Percentiles rank a stretch among this genome's conserved stretches.
Evolutionary conservation across 2,329 filamentous ascomycete species (phyloP).

Genomic region (Sclerotinia subarctica): DNA sequence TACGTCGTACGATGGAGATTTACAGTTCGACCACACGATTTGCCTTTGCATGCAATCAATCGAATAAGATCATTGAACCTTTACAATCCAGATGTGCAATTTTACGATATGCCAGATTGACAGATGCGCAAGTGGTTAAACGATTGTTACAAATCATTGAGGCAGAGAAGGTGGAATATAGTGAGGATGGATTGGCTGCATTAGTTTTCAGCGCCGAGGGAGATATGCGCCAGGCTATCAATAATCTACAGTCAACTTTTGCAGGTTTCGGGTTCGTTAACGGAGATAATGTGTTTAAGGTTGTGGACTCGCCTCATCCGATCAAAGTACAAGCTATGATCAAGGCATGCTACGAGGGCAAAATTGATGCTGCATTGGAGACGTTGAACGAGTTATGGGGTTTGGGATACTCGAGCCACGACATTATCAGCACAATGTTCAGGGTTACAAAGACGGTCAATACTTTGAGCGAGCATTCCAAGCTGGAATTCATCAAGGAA

Average conservation of each 20-base stretch:
- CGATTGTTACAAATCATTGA: slow-evolving; percentile 88
- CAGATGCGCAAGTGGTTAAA: slow-evolving; percentile 89
- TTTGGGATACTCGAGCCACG: slow-evolving; percentile 95
- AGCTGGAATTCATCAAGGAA: slow-evolving; percentile 96
- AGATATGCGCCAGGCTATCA: slow-evolving; percentile 98
- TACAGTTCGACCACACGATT: slow-evolving; percentile 96
- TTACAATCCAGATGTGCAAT: slow-evolving; percentile 96
- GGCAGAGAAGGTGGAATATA: slow-evolving; percentile 85
- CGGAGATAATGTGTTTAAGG: slow-evolving; percentile 95
- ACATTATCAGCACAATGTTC: slow-evolving; percentile 99
- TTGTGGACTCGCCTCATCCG: slow-evolving; percentile 94
- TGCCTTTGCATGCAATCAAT: slow-evolving; percentile 97
- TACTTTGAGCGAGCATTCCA: slow-evolving; percentile 87
- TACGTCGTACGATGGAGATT: slow-evolving; percentile 97
- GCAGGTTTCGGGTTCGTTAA: slow-evolving; percentile 97
- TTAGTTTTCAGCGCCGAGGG: slow-evolving; percentile 96
- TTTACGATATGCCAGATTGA: slow-evolving; percentile 86
- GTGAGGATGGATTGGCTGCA: slow-evolving; percentile 91
- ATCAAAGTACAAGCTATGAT: slow-evolving; percentile 99
- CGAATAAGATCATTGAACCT: slow-evolving; percentile 99
- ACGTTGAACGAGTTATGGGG: slow-evolving; percentile 88
- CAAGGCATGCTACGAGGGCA: slow-evolving; percentile 91
- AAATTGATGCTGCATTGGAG: slow-evolving; percentile 83
- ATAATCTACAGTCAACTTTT: slow-evolving; percentile 90
- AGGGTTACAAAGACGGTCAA: slow-evolving; percentile 94